A percentile compares a stretch with the other conserved stretches of the same genome.
These are phyloP conservation scores for Kluyveromyces sp. DNA, from an alignment of 1,139 yeast genomes.

Conservation along the genomic window DNA sequence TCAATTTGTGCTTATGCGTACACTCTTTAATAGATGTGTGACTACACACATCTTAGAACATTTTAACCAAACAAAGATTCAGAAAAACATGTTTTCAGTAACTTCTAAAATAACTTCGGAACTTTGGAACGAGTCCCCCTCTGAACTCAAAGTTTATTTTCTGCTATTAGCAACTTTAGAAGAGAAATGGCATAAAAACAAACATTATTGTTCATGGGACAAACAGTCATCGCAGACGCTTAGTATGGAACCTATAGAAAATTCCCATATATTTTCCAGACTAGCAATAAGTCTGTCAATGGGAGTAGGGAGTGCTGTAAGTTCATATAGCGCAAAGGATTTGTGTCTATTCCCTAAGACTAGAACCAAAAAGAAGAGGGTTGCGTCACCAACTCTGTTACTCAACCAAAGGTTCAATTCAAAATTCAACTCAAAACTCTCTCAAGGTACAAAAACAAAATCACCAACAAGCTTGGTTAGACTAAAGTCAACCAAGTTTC, in stretches of 20 bases:
- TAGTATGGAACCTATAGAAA: background rate
- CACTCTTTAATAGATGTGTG: conserved; percentile 2
- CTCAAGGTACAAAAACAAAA: no score
- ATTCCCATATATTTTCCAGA: background rate
- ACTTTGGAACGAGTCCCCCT: background rate
- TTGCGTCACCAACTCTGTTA: background rate
- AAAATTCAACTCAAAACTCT: background rate
- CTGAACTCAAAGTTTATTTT: background rate
- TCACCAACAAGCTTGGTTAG: background rate
- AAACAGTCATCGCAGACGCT: background rate
- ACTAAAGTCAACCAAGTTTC: background rate
- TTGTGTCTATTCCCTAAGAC: background rate
- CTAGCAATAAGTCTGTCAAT: background rate
- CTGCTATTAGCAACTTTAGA: background rate
- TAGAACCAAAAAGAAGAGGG: background rate
- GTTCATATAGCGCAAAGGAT: background rate
- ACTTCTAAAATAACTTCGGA: background rate
- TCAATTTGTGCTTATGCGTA: conserved; percentile 7
- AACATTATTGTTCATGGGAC: background rate
- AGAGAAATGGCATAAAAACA: background rate
- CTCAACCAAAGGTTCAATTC: background rate
- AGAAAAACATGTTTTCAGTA: background rate
- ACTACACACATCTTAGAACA: background rate
- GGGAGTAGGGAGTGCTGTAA: background rate
- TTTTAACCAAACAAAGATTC: background rate